Evolutionary conservation across 345 rosid genomes (phyloP), one percentile per base, ranked within the genome.

Genomic region (Euphorbia lathyris): DNA sequence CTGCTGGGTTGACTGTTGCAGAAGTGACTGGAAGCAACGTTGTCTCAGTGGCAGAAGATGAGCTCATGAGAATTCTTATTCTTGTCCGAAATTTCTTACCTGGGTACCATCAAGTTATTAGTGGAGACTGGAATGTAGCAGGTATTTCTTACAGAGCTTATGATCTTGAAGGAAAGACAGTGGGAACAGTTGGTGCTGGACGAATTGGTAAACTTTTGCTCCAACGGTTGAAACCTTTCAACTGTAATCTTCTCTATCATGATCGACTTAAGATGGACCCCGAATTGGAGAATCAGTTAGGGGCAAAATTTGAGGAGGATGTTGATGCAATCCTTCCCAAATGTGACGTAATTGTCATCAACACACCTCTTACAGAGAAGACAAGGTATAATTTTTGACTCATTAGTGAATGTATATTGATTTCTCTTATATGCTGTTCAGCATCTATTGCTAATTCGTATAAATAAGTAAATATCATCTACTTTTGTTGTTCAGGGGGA

Each of bases 21-120:
- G 96, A 94, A 78, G 96, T 94, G 72, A 94, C 97, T 0, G 96
- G 98, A 70, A 91, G 98, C 90, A 94, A 94, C 68, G 81, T 73
- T 14, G 98, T 94, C 50, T 91, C 97, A 0, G 97, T 94, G 67
- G 97, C 98, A 6, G 97, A 94, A 79, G 97, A 94, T 2, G 97
- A 94, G 78, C 95, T 94, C 63, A 94, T 91, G 97, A 87, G 98
- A 74, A 85, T 94, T 76, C 83, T 94, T 26, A 90, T 94, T 74
- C 95, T 94, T 26, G 82, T 92, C 74, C 80, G 96, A 8, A 94
- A 94, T 74, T 94, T 94, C 71, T 12, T 94, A n/a, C 93, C 98
- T 52, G 96, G 98, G 50, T 40, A 91, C 63, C 88, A 87, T 50
- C 98, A 94, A 68, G 91, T 92, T 68, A 68, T 88, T 45, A 86